Percentiles rank a stretch among this genome's conserved stretches.
Conservation (phyloP, 164 flowering plant genomes). For the Tinospora cordifolia region DNA sequence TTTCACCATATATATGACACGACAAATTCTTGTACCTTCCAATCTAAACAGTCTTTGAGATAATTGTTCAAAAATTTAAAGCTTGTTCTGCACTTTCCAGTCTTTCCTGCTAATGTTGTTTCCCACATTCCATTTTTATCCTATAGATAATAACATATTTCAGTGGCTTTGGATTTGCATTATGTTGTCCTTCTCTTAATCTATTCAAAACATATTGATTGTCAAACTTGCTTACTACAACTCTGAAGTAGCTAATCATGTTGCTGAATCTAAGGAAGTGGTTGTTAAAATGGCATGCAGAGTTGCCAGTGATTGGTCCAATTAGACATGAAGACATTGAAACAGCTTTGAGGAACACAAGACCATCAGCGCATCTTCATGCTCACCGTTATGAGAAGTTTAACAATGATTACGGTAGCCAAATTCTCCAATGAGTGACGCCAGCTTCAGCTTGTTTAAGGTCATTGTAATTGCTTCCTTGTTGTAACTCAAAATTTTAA, state of each 20-base stretch:
- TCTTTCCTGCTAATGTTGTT: not conserved
- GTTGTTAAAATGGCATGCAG: constrained; percentile 32
- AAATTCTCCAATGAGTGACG: constrained; percentile 48
- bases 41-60: too few relatives aligned
- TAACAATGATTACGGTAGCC: constrained; percentile 89
- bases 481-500: not conserved
- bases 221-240: not conserved
- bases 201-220: not conserved
- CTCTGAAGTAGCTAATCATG: too few relatives aligned
- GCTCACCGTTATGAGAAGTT: constrained; percentile 89
- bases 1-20: not conserved
- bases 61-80: not conserved
- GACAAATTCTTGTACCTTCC: too few relatives aligned
- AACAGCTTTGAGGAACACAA: constrained; percentile 73
- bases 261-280: too few relatives aligned
- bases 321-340: constrained; percentile 60
- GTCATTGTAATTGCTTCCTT: not conserved
- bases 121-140: not conserved
- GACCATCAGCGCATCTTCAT: constrained; percentile 94
- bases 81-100: not conserved
- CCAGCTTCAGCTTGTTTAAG: not conserved
- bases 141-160: not conserved
- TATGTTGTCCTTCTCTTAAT: not conserved
- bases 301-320: constrained; percentile 77
- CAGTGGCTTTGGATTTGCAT: not conserved